phyloP scores from a whole-genome alignment of 257 asterid species.

The Nicotiana tabacum region DNA sequence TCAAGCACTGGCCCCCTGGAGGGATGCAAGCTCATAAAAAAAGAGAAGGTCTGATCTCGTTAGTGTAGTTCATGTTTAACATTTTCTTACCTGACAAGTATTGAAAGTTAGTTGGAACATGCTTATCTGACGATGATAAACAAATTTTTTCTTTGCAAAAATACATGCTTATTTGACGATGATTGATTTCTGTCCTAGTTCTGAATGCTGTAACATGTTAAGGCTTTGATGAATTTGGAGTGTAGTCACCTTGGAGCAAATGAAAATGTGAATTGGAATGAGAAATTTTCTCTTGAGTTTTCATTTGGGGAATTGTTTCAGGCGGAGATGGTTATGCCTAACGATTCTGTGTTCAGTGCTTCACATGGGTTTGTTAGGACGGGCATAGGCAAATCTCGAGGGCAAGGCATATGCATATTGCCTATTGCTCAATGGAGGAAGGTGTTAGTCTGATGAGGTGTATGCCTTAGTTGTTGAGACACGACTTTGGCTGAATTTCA shows the following conservation, averaged over 20 bases:
- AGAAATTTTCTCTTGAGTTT: neutral
- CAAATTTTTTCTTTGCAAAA: no score
- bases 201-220: neutral
- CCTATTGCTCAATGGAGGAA: neutral
- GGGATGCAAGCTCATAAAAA: constrained; percentile 83
- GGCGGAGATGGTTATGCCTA: neutral
- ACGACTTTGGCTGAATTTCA: neutral
- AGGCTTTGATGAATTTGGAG: neutral
- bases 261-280: neutral
- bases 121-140: neutral
- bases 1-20: constrained; percentile 64
- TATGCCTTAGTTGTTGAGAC: neutral
- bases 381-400: neutral
- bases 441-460: neutral
- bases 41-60: constrained; percentile 53
- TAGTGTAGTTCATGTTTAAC: neutral
- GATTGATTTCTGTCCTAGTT: neutral
- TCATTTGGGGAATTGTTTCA: neutral
- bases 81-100: constrained; percentile 1
- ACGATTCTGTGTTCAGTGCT: neutral
- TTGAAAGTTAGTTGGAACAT: neutral
- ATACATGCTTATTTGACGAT: neutral
- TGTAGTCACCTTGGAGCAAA: neutral
- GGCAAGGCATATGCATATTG: neutral
- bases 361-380: neutral